Conservation (phyloP, 768 basidiomycete species). For the Clitopilus passeckerianus region DNA sequence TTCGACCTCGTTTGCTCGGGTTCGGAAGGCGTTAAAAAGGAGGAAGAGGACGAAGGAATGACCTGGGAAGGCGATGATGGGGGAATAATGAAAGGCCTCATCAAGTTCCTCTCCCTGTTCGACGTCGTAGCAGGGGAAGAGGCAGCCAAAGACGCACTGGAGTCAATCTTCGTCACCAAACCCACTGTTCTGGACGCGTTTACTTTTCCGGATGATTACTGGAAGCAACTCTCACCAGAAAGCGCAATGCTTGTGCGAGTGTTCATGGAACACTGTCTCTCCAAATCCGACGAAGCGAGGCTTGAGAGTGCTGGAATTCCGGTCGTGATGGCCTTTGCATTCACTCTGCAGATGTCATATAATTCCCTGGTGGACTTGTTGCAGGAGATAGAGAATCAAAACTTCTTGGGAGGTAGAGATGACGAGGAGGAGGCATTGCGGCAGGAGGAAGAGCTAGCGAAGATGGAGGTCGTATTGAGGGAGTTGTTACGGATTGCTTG, state of each 20-base stretch:
- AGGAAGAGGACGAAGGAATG: constrained; percentile 24
- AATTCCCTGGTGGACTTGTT: constrained; percentile 46
- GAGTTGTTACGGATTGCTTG: constrained; percentile 81
- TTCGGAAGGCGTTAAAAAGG: constrained; percentile 14
- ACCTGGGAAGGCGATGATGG: constrained; percentile 38
- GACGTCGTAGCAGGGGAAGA: constrained; percentile 61
- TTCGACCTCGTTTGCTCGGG: constrained; percentile 51
- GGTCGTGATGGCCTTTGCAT: constrained; percentile 90
- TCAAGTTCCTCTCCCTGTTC: constrained; percentile 42
- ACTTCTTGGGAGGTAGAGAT: constrained; percentile 26
- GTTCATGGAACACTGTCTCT: constrained; percentile 77
- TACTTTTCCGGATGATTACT: constrained; percentile 75
- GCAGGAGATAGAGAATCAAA: constrained; percentile 34
- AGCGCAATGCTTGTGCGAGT: constrained; percentile 79
- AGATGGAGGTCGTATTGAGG: constrained; percentile 68
- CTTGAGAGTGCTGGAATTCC: constrained; percentile 71
- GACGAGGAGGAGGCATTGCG: constrained; percentile 41
- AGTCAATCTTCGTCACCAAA: constrained; percentile 71
- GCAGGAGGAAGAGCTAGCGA: constrained; percentile 54
- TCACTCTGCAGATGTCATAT: constrained; percentile 74
- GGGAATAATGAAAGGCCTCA: constrained; percentile 39
- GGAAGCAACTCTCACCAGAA: constrained; percentile 72
- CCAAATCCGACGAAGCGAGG: constrained; percentile 52
- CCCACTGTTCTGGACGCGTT: constrained; percentile 67
- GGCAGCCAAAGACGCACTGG: constrained; percentile 80